Evolutionary conservation across 495 filamentous ascomycete species (phyloP), one percentile per base, ranked within the genome.

Genomic region (Daldinia loculata): DNA sequence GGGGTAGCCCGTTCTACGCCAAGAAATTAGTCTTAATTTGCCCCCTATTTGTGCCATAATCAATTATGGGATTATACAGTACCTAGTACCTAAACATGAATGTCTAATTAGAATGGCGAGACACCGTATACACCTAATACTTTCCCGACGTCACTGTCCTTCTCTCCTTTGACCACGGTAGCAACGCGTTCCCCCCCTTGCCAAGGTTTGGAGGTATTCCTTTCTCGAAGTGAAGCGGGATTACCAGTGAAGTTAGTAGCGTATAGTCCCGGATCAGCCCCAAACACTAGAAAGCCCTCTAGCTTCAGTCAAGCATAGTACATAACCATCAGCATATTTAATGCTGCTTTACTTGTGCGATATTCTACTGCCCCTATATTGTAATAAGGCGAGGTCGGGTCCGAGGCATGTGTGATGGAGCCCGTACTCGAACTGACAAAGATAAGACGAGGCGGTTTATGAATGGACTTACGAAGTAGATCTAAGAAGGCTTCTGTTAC

Each of bases 401-500:
- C 43, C 6, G 66, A 17, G 4, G 69, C 67, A 53, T 77, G 58
- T 2, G 74, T 80, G 39, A 84, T 71, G 4, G 76, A 79, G 2
- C 84, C 83, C 1, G 78, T 73, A 22, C 74, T 76, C 15, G 77
- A 80, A 8, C 41, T 59, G 1, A 74, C 71, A 50, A 71, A 74
- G 38, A 74, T 26, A 6, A 74, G 61, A 6, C 71, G 67, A 3
- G 62, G 67, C n/a, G 70, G 39, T 26, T 61, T 61, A 3, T 63
- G 61, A 0, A 39, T 22, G 17, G 79, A 62, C 57, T 81, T 79
- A 15, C 77, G 75, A 0, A 85, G 75, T 1, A 86, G 74, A 12
- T 79, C 81, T 6, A 80, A 66, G 53, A 83, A 80, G 0, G 80
- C 77, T 12, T 85, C 82, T 22, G 80, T 84, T 15, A 80, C 72